Percentiles rank a stretch among this genome's conserved stretches.
These are phyloP conservation scores for Vanilla planifolia DNA, from an alignment of 106 monocot genomes.

Conservation along the genomic window DNA sequence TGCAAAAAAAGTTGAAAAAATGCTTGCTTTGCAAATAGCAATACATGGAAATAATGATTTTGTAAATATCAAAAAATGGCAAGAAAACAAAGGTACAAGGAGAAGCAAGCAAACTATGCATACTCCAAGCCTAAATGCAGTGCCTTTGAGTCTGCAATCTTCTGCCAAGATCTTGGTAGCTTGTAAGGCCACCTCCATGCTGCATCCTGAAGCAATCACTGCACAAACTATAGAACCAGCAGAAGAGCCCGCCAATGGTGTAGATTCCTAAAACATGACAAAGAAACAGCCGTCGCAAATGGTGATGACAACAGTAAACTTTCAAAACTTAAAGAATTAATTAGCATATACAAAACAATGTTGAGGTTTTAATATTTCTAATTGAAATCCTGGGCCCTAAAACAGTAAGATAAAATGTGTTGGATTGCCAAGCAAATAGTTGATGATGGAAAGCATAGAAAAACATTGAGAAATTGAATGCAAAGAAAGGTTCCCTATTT, in stretches of 20 bases:
- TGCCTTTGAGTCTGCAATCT: constrained; percentile 85
- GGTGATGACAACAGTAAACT: not conserved
- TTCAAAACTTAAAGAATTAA: not conserved
- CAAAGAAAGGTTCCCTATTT: too few relatives aligned
- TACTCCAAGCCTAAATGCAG: constrained; percentile 96
- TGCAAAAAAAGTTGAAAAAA: not conserved
- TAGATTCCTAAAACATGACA: constrained; percentile 59
- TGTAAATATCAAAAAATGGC: not conserved
- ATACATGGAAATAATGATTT: not conserved
- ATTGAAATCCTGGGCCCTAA: not conserved
- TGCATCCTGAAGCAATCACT: constrained; percentile 75
- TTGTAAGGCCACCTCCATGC: constrained; percentile 67
- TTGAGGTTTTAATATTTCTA: not conserved
- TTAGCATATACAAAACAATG: not conserved
- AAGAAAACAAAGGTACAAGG: not conserved
- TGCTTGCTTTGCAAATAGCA: not conserved
- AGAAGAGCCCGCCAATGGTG: constrained; percentile 95
- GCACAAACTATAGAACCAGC: constrained; percentile 94
- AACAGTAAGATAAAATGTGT: not conserved
- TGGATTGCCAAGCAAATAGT: not conserved
- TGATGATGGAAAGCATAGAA: not conserved
- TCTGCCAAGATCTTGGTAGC: constrained; percentile 75
- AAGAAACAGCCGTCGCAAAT: constrained; percentile 1
- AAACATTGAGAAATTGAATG: not conserved
- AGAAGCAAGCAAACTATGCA: constrained; percentile 1